phyloP scores from a whole-genome alignment of 257 asterid species.

The Euphrasia confusa region DNA sequence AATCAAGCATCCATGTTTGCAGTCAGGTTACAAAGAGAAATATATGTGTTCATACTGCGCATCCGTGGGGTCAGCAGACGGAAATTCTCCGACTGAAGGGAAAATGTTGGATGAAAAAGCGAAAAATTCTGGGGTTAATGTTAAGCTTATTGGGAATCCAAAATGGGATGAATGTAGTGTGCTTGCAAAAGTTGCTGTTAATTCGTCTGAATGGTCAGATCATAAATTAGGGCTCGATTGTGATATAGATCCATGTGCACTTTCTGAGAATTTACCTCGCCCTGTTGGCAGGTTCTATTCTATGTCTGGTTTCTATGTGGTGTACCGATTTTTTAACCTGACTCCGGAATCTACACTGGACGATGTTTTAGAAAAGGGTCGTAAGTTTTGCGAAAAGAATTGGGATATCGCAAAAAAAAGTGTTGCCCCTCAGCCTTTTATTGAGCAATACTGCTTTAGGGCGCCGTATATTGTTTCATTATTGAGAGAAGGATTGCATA shows the following conservation, averaged over 20 bases:
- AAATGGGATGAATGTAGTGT: conserved; percentile 86
- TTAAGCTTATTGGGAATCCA: conserved; percentile 72
- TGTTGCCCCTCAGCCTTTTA: conserved; percentile 89
- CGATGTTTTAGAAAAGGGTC: conserved; percentile 76
- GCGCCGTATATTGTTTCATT: conserved; percentile 80
- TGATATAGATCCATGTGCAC: conserved; percentile 84
- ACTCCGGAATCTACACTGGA: conserved; percentile 58
- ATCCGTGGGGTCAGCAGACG: conserved; percentile 41
- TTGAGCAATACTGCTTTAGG: conserved; percentile 94
- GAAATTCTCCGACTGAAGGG: conserved; percentile 44
- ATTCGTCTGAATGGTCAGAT: conserved; percentile 79
- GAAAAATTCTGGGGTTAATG: conserved; percentile 40
- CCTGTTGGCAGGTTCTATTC: conserved; percentile 86
- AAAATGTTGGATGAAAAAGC: conserved; percentile 37
- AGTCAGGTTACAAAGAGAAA: conserved; percentile 68
- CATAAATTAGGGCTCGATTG: conserved; percentile 60
- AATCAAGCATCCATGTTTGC: conserved; percentile 91
- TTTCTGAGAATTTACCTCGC: conserved; percentile 61
- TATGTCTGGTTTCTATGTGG: conserved; percentile 93
- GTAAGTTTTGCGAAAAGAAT: conserved; percentile 59
- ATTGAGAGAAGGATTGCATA: conserved; percentile 90
- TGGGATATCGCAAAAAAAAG: conserved; percentile 79
- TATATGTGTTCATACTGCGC: conserved; percentile 66
- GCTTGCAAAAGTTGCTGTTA: conserved; percentile 72
- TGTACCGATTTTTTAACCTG: conserved; percentile 67